Evolutionary conservation across 345 rosid genomes (phyloP).

Genomic region (Dovyalis caffra): DNA sequence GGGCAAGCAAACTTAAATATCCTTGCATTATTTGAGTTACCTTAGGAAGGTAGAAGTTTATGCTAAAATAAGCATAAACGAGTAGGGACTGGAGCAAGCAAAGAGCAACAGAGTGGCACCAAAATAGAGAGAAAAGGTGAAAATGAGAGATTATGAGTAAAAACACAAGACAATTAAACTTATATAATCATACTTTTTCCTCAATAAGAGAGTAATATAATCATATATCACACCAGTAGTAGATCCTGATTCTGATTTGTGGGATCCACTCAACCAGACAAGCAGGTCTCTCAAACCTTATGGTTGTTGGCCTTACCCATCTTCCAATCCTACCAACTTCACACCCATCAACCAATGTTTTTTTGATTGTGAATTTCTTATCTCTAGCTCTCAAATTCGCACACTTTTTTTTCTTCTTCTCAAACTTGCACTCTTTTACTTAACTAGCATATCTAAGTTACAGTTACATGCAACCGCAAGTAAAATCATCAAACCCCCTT

Average conservation of each 20-base stretch:
- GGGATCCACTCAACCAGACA: constrained; percentile 62
- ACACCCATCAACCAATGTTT: constrained; percentile 22
- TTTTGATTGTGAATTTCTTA: not conserved
- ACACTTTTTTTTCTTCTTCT: not conserved
- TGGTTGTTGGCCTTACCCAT: constrained; percentile 45
- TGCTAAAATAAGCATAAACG: not conserved
- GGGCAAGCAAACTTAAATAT: not conserved
- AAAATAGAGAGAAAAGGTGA: constrained; percentile 6
- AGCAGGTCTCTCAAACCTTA: constrained; percentile 31
- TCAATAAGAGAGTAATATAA: constrained; percentile 8
- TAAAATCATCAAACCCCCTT: constrained; percentile 15
- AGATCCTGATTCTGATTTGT: constrained; percentile 64
- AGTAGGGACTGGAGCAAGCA: not conserved
- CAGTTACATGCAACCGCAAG: constrained; percentile 9
- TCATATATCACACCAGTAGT: constrained; percentile 33
- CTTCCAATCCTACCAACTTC: constrained; percentile 41
- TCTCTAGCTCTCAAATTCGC: not conserved
- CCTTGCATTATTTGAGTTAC: not conserved
- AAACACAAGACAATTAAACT: not conserved
- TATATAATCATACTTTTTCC: constrained; percentile 13
- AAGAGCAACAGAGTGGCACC: not conserved
- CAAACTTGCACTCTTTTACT: not conserved
- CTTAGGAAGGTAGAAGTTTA: not conserved
- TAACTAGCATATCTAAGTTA: not conserved
- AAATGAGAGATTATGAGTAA: not conserved